Conservation (phyloP, 2,329 filamentous ascomycete genomes). For the Colletotrichum lini region DNA sequence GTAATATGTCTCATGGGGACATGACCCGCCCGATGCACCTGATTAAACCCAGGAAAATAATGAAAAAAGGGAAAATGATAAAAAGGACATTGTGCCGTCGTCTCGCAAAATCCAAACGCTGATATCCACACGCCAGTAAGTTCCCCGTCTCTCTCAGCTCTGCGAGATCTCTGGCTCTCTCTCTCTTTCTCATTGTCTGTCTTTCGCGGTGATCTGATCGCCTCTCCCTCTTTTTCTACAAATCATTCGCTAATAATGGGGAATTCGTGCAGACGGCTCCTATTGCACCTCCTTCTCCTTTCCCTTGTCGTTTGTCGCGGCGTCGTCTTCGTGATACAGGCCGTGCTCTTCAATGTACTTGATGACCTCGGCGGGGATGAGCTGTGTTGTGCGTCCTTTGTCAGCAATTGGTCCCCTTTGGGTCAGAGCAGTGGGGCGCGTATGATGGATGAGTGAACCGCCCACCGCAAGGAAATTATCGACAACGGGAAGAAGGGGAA, state of each 20-base stretch:
- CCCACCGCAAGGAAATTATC: not conserved
- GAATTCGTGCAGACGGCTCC: not conserved
- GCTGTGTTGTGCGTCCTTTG: slow-evolving; percentile 78
- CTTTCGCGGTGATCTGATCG: not conserved
- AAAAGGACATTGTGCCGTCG: slow-evolving; percentile 15
- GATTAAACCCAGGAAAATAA: slow-evolving; percentile 9
- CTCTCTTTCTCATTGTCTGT: slow-evolving; percentile 9
- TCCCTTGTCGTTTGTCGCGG: slow-evolving; percentile 36
- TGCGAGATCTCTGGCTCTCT: slow-evolving; percentile 2
- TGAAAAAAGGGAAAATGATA: not conserved
- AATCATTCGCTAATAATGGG: not conserved
- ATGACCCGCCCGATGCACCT: slow-evolving; percentile 21
- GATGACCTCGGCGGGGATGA: slow-evolving; percentile 80
- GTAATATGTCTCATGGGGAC: slow-evolving; percentile 12
- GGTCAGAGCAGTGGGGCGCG: not conserved
- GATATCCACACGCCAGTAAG: slow-evolving; percentile 35
- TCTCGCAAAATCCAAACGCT: slow-evolving; percentile 40
- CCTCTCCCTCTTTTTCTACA: slow-evolving; percentile 21
- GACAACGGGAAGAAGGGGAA: not conserved
- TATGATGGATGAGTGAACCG: not conserved
- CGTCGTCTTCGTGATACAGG: slow-evolving; percentile 69
- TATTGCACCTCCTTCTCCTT: slow-evolving; percentile 39
- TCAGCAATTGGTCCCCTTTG: slow-evolving; percentile 58
- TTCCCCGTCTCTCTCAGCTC: slow-evolving; percentile 2
- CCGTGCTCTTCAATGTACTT: slow-evolving; percentile 79